Conservation (phyloP, 2,329 filamentous ascomycete species). For the Amylocarpus encephaloides region DNA sequence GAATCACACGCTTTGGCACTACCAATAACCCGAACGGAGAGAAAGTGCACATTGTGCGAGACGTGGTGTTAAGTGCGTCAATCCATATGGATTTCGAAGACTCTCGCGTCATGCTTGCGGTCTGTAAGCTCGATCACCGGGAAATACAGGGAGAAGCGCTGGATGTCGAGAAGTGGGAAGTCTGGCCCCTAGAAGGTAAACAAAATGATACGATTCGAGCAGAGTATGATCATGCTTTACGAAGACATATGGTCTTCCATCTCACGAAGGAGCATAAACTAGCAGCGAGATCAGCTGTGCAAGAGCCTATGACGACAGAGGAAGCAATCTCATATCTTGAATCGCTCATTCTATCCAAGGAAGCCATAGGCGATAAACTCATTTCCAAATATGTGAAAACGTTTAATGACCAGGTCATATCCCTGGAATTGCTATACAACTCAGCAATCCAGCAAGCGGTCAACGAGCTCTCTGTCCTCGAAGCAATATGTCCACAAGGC, state of each 20-base stretch:
- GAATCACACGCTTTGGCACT: conserved; percentile 15
- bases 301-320: conserved; percentile 2
- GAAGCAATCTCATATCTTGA: conserved; percentile 13
- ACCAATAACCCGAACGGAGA: not conserved
- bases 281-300: conserved; percentile 10
- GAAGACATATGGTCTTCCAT: conserved; percentile 21
- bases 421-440: conserved; percentile 24
- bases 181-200: conserved; percentile 14
- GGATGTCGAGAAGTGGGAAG: conserved; percentile 6
- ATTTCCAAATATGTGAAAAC: conserved; percentile 11
- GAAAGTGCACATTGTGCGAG: conserved; percentile 9
- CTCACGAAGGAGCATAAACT: conserved; percentile 10
- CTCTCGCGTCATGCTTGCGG: conserved; percentile 20
- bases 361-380: conserved; percentile 2
- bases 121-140: conserved; percentile 12
- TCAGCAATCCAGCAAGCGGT: conserved; percentile 19
- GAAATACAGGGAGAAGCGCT: conserved; percentile 14
- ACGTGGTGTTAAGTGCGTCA: conserved; percentile 22
- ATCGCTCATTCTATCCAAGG: not conserved
- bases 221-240: conserved; percentile 19
- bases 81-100: conserved; percentile 28
- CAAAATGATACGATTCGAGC: conserved; percentile 12
- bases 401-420: conserved; percentile 11
- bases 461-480: conserved; percentile 26
- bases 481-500: conserved; percentile 22